These are phyloP conservation scores for Andrographis paniculata DNA, from an alignment of 305 asterid species.

Conservation along the genomic window DNA sequence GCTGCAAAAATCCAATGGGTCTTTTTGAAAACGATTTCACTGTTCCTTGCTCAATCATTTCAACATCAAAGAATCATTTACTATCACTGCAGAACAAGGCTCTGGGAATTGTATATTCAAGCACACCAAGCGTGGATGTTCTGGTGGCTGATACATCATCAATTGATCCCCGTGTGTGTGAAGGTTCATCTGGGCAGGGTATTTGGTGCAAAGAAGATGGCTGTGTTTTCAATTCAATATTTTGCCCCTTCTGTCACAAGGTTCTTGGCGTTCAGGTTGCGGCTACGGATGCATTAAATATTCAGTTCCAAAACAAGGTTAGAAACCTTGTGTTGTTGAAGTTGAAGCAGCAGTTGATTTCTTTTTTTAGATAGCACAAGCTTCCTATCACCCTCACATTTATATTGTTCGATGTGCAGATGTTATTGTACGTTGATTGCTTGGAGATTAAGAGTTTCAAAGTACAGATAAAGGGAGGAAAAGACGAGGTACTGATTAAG, in stretches of 20 bases:
- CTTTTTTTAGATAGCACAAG: slow-evolving; percentile 5
- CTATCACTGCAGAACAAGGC: slow-evolving; percentile 40
- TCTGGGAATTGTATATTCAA: slow-evolving; percentile 23
- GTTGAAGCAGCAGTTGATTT: slow-evolving; percentile 4
- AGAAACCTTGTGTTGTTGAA: slow-evolving; percentile 11
- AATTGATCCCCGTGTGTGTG: slow-evolving; percentile 40
- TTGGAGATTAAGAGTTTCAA: slow-evolving; percentile 42
- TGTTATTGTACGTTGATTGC: slow-evolving; percentile 46
- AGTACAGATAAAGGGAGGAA: slow-evolving; percentile 19
- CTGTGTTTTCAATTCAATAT: slow-evolving; percentile 64
- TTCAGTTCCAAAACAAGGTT: slow-evolving; percentile 74
- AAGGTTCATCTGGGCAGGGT: slow-evolving; percentile 48
- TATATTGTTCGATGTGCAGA: slow-evolving; percentile 27
- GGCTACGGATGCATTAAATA: slow-evolving; percentile 75
- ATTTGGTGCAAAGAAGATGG: slow-evolving; percentile 98
- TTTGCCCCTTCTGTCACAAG: slow-evolving; percentile 69
- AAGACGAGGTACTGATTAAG: slow-evolving; percentile 36
- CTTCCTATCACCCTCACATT: slow-evolving; percentile 12
- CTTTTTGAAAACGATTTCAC: slow-evolving; percentile 43
- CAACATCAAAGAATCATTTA: slow-evolving; percentile 67
- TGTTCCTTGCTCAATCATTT: slow-evolving; percentile 39
- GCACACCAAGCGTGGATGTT: slow-evolving; percentile 46
- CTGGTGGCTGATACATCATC: slow-evolving; percentile 43
- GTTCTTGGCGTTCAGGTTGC: slow-evolving; percentile 84
- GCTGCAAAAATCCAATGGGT: slow-evolving; percentile 64